phyloP scores from a whole-genome alignment of 257 asterid species.

The Asclepias syriaca region DNA sequence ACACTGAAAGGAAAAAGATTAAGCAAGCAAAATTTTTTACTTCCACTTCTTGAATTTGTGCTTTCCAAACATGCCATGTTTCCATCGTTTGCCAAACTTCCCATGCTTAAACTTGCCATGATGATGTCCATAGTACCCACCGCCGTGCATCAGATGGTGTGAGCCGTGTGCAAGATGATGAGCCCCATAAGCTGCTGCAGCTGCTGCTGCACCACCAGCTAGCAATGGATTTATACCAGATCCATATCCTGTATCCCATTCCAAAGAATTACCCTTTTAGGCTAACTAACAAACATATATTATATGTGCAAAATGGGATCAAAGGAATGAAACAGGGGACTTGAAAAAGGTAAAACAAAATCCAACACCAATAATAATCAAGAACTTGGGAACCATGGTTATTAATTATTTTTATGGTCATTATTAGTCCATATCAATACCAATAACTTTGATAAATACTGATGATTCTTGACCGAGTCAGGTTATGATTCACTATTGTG shows the following conservation, averaged over 20 bases:
- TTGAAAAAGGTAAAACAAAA: neutral
- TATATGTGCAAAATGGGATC: neutral
- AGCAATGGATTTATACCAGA: constrained; percentile 43
- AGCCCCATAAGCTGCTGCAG: constrained; percentile 81
- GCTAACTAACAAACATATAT: neutral
- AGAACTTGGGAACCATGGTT: too few species aligned
- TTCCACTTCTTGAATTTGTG: constrained; percentile 46
- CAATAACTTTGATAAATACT: too few species aligned
- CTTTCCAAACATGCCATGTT: constrained; percentile 39
- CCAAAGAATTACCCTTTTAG: neutral
- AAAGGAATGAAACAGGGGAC: neutral
- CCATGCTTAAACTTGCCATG: constrained; percentile 78
- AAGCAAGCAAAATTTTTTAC: neutral
- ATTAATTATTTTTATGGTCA: too few species aligned
- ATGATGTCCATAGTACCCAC: constrained; percentile 45
- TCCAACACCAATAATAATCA: too few species aligned
- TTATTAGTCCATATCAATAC: too few species aligned
- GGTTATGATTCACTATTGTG: too few species aligned
- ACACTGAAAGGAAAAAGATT: neutral
- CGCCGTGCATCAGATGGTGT: constrained; percentile 29
- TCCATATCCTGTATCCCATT: constrained; percentile 44
- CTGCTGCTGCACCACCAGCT: constrained; percentile 91
- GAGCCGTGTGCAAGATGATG: constrained; percentile 72
- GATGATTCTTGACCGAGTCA: too few species aligned
- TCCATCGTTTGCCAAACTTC: constrained; percentile 62